phyloP scores from a whole-genome alignment of 169 alveolate genomes.

The Eimeria acervulina region DNA sequence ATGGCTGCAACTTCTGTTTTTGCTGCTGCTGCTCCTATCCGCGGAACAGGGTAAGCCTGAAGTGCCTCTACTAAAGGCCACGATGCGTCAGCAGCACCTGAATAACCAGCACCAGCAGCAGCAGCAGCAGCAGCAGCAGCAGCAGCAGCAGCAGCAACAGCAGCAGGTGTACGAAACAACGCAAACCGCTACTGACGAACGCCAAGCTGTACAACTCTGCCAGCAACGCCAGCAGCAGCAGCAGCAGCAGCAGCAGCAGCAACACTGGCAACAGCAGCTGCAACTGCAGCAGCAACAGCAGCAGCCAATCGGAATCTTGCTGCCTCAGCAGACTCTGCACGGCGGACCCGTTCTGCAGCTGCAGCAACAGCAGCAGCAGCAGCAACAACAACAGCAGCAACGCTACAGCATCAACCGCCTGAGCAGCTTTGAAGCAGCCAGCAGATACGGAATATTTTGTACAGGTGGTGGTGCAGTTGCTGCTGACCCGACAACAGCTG shows the following conservation, averaged over 20 bases:
- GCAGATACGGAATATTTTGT: slow-evolving; percentile 23
- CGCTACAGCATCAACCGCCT: slow-evolving; percentile 23
- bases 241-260: too few species aligned
- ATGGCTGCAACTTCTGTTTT: neutral
- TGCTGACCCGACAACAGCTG: too few species aligned
- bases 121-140: slow-evolving; percentile 41
- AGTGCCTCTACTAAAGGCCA: neutral
- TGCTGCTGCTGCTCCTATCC: neutral
- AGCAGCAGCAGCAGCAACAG: neutral
- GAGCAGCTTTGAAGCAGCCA: slow-evolving; percentile 29
- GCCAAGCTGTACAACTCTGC: too few species aligned
- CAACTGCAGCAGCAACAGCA: neutral
- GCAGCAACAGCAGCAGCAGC: slow-evolving; percentile 47
- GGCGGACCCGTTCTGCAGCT: slow-evolving; percentile 19
- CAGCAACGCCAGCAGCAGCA: too few species aligned
- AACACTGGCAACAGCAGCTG: too few species aligned
- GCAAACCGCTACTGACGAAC: too few species aligned
- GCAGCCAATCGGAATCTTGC: neutral
- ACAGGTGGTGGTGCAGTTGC: slow-evolving; percentile 23
- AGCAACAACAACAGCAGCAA: slow-evolving; percentile 34
- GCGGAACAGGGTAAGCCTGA: neutral
- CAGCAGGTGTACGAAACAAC: too few species aligned
- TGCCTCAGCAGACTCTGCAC: neutral
- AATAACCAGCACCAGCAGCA: slow-evolving; percentile 47
- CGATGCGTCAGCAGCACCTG: slow-evolving; percentile 62